These are phyloP conservation scores for Paramecium tetraurelia DNA, from an alignment of 73 alveolate species.

Conservation along the genomic window DNA sequence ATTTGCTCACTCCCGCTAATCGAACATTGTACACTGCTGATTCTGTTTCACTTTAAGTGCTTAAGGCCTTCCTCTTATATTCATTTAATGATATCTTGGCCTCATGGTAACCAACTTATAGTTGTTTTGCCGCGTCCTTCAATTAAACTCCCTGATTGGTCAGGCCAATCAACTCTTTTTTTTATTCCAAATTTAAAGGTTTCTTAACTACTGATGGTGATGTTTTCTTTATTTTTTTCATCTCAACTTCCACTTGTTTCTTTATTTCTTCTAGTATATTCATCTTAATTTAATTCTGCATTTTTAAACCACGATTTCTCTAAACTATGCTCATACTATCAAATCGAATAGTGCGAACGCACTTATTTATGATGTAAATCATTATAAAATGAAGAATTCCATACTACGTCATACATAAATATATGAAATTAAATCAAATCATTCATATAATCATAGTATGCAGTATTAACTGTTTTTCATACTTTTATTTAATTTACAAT, in stretches of 20 bases:
- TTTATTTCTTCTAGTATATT: neutral
- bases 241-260: neutral
- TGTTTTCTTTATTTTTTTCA: neutral
- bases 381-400: neutral
- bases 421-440: neutral
- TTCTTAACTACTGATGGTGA: neutral
- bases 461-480: neutral
- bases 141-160: neutral
- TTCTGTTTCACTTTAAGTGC: neutral
- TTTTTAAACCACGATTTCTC: neutral
- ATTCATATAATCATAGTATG: neutral
- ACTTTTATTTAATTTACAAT: neutral
- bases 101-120: neutral
- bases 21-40: neutral
- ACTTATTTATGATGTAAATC: neutral
- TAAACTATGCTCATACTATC: neutral
- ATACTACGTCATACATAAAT: neutral
- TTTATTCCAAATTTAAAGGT: neutral
- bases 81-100: neutral
- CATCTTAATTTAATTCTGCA: neutral
- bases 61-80: neutral
- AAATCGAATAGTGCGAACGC: neutral
- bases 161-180: neutral
- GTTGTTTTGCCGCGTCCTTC: conserved; percentile 26
- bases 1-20: neutral